Base-by-base conservation (phyloP, 305 asterid genomes). In the Fraxinus platypoda region DNA sequence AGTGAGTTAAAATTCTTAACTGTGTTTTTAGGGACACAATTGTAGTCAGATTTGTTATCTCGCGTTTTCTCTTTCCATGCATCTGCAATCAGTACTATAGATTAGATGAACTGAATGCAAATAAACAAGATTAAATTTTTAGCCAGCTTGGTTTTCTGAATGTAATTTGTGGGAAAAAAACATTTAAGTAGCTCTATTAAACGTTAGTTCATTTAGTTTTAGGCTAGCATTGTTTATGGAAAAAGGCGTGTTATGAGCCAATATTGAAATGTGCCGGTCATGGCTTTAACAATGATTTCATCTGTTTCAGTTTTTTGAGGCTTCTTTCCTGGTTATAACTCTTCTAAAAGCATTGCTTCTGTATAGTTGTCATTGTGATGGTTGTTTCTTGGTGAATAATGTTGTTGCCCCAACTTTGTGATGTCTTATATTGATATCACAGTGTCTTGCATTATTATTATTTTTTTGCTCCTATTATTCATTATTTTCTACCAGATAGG, bases 371-470 rank as follows among this genome's bases (percentile, higher is more conserved):
- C 68, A 8, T 6, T 46, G 46, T 41, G 46, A 57, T 59, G 46
- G 19, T 75, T 76, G 37, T 49, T 46, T 76, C 79, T 25, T 43
- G 79, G 41, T 25, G 79, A 46, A 76, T 3, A 23, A 43, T 76
- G 25, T 64, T 76, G 37, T 64, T 13, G 15, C 31, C 30, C 25
- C 13, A 25, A 64, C 73, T 64, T 23, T 64, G 34, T 64, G n/a
- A 64, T 25, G 73, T 64, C 73, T 64, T 64, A 64, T 9, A 64
- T 26, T 64, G 33, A 64, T 64, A 64, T 26, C 34, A 23, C 30
- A 3, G 13, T 64, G 15, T 23, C 30, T 8, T 25, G 33, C n/a
- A 64, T 26, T 64, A 11, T 23, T 46, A n/a, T 13, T 46, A 0
- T 15, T 13, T 64, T 25, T 64, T 64, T 64, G 71, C 31, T 30